These are phyloP conservation scores for Aspergillus sp. DNA, from an alignment of 2,329 filamentous ascomycete species.

Conservation along the genomic window DNA sequence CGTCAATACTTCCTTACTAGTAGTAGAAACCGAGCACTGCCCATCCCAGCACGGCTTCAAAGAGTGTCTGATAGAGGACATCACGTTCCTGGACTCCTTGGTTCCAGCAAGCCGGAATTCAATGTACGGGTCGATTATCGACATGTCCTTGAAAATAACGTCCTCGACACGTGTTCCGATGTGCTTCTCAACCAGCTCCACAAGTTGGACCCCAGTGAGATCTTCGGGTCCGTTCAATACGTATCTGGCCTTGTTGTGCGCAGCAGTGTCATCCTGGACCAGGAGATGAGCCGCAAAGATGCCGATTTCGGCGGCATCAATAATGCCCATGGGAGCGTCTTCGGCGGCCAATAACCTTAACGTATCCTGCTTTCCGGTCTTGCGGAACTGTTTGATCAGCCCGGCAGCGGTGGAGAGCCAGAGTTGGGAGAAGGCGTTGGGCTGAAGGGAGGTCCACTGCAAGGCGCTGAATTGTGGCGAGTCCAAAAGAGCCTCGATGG, in stretches of 20 bases:
- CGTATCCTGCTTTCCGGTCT: conserved; percentile 30
- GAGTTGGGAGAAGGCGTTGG: conserved; percentile 33
- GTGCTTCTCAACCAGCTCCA: conserved; percentile 36
- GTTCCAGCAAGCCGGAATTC: conserved; percentile 10
- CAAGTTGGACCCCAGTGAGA: conserved; percentile 36
- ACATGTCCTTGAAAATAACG: conserved; percentile 32
- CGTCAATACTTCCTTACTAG: conserved; percentile 28
- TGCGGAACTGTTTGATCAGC: conserved; percentile 35
- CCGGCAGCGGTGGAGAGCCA: conserved; percentile 25
- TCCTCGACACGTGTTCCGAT: conserved; percentile 28
- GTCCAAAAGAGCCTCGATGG: conserved; percentile 39
- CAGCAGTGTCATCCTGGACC: conserved; percentile 23
- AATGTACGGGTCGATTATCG: conserved; percentile 27
- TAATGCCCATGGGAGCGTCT: conserved; percentile 31
- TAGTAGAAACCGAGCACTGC: conserved; percentile 24
- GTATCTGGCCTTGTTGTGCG: conserved; percentile 37
- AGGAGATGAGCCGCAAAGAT: conserved; percentile 38
- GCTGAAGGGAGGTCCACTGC: conserved; percentile 43
- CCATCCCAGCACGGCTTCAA: conserved; percentile 31
- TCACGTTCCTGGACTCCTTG: conserved; percentile 26
- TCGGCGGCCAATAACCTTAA: conserved; percentile 29
- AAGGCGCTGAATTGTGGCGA: conserved; percentile 37
- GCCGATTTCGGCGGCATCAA: conserved; percentile 37
- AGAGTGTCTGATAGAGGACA: conserved; percentile 28
- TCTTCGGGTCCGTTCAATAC: conserved; percentile 44